Evolutionary conservation across 768 basidiomycete species (phyloP), one percentile per base, ranked within the genome.

Genomic region (Astraeus odoratus): DNA sequence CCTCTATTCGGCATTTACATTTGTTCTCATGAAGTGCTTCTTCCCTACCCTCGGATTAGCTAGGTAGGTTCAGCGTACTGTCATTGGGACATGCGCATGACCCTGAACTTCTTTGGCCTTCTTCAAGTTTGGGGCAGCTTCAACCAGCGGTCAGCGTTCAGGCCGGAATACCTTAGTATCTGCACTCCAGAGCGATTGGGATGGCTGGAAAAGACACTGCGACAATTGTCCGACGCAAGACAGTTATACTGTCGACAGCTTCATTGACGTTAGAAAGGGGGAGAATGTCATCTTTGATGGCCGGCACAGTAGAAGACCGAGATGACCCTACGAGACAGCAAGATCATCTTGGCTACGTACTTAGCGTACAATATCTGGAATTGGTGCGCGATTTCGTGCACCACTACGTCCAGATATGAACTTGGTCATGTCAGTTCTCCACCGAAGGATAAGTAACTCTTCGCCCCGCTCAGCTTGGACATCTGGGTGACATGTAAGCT

Each of bases 141-240:
- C 8, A 85, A 62, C 84, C 85, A 86, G 4, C 84, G 67, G 43
- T 79, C 77, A 0, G 83, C n/a, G n/a, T n/a, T n/a, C n/a, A n/a
- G n/a, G n/a, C n/a, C n/a, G n/a, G n/a, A n/a, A n/a, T n/a, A n/a
- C 71, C 18, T 70, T 68, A 3, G 80, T 73, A 45, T 80, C 73
- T 0, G 67, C 54, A 1, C 84, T 84, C 84, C 85, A 86, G 26
- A 81, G 57, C 1, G 58, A 60, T 41, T 67, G 67, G 16, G 75
- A 72, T 65, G 18, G 63, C 60, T 6, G 56, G 42, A 23, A 80
- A 67, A 2, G 75, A 71, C 3, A 73, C 57, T 9, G 63, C 47
- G 22, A 85, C 46, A 1, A 54, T 44, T 1, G 72, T 74, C 4
- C 75, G 79, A 48, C 75, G 76, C 16, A 67, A 61, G 29, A 83